Conservation (phyloP, 306 rosid species). For the Inga laurina region DNA sequence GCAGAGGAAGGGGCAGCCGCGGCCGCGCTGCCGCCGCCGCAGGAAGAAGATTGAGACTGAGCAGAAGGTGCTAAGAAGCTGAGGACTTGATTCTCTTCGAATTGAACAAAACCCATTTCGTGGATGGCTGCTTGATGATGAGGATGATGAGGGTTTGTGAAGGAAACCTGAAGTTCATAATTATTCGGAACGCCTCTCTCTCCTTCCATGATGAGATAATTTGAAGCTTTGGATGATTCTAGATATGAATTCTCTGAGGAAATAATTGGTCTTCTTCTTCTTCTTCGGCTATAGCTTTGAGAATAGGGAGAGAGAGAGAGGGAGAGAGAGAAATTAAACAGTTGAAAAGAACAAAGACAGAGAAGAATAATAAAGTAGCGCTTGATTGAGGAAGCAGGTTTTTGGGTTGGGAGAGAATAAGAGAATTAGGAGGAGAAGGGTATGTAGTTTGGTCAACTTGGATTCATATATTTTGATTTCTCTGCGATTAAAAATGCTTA, state of each 20-base stretch:
- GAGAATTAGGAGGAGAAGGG: background rate
- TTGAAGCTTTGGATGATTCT: background rate
- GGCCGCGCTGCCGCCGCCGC: background rate
- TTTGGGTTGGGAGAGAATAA: conserved; percentile 19
- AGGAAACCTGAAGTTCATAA: conserved; percentile 70
- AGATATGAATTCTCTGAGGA: conserved; percentile 9
- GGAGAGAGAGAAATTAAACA: background rate
- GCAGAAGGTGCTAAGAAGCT: conserved; percentile 71
- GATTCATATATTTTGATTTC: background rate
- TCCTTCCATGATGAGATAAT: conserved; percentile 59
- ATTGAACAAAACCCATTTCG: conserved; percentile 79
- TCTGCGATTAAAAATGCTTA: conserved; percentile 38
- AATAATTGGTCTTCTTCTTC: background rate
- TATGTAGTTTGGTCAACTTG: conserved; percentile 57
- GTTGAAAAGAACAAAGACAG: background rate
- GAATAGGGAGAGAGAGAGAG: background rate
- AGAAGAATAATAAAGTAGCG: background rate
- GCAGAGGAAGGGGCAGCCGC: background rate
- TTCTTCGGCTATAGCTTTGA: background rate
- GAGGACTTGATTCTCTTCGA: conserved; percentile 75
- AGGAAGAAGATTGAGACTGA: conserved; percentile 41
- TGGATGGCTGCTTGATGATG: conserved; percentile 38
- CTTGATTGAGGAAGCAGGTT: conserved; percentile 7
- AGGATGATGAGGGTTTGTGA: conserved; percentile 51
- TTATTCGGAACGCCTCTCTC: conserved; percentile 52